Percentiles rank a stretch among this genome's conserved stretches.
phyloP scores from a whole-genome alignment of 2,329 filamentous ascomycete species.

The Hymenoscyphus salicellus region DNA sequence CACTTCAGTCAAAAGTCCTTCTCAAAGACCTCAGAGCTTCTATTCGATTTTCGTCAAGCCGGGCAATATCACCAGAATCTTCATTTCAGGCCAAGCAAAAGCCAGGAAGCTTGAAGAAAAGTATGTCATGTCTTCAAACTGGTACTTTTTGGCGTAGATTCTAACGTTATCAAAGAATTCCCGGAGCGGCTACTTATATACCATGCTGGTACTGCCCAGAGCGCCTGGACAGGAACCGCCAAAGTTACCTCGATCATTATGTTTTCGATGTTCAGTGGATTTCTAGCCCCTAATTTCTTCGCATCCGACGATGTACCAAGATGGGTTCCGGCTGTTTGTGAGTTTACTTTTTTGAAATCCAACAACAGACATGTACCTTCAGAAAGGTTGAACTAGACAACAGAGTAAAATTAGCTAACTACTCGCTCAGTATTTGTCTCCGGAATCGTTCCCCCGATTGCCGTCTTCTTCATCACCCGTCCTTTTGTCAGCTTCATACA shows the following conservation, averaged over 20 bases:
- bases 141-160: not conserved
- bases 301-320: slow-evolving; percentile 27
- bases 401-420: slow-evolving; percentile 7
- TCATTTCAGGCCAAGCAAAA: not conserved
- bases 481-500: slow-evolving; percentile 73
- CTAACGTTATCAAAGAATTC: slow-evolving; percentile 40
- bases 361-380: not conserved
- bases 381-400: not conserved
- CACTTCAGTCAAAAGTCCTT: not conserved
- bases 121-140: not conserved
- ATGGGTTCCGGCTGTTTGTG: slow-evolving; percentile 32
- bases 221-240: slow-evolving; percentile 65
- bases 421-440: slow-evolving; percentile 48
- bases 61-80: not conserved
- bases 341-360: not conserved
- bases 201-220: slow-evolving; percentile 67
- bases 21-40: not conserved
- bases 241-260: slow-evolving; percentile 70
- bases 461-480: slow-evolving; percentile 61
- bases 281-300: slow-evolving; percentile 51
- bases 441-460: slow-evolving; percentile 62
- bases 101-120: not conserved
- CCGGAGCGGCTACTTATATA: slow-evolving; percentile 67
- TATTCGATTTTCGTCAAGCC: not conserved
- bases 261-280: slow-evolving; percentile 61